These are phyloP conservation scores for Aspergillus flavus DNA, from an alignment of 2,329 filamentous ascomycete species.

Conservation along the genomic window DNA sequence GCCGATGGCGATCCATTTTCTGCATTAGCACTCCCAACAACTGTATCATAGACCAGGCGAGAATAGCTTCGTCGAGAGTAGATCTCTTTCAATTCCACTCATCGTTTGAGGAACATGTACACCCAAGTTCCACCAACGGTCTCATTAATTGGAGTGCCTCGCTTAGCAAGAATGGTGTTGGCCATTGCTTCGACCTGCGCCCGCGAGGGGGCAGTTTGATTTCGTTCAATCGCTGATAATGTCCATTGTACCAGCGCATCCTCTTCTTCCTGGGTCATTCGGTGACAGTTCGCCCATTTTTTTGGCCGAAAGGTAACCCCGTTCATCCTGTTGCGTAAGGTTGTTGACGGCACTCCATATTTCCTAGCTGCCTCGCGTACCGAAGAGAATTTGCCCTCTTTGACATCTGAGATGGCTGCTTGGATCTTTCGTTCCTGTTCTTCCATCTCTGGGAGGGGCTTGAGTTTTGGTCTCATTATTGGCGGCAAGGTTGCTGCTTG, in stretches of 20 bases:
- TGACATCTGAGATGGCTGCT: slow-evolving; percentile 2
- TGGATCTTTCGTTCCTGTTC: neutral
- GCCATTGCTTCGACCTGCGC: slow-evolving; percentile 14
- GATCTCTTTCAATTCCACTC: neutral
- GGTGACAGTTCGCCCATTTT: neutral
- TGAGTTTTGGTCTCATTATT: slow-evolving; percentile 1
- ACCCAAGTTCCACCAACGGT: slow-evolving; percentile 16
- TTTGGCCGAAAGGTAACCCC: neutral
- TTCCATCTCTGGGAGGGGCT: slow-evolving; percentile 1
- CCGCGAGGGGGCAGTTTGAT: neutral
- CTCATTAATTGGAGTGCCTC: neutral
- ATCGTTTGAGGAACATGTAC: slow-evolving; percentile 9
- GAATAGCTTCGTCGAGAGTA: slow-evolving; percentile 14
- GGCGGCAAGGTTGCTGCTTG: slow-evolving; percentile 8
- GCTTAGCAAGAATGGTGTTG: slow-evolving; percentile 9
- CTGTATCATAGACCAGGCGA: neutral
- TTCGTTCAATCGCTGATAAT: slow-evolving; percentile 6
- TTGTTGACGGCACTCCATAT: slow-evolving; percentile 7
- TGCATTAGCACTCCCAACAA: neutral
- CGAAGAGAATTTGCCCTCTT: neutral
- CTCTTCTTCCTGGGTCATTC: slow-evolving; percentile 10
- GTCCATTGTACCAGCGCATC: slow-evolving; percentile 11
- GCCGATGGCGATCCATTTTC: neutral
- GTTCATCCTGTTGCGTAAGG: slow-evolving; percentile 1
- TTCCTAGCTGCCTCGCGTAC: slow-evolving; percentile 6